Base-by-base conservation (phyloP, 495 filamentous ascomycete genomes). In the Penicillium dipodomyicola region DNA sequence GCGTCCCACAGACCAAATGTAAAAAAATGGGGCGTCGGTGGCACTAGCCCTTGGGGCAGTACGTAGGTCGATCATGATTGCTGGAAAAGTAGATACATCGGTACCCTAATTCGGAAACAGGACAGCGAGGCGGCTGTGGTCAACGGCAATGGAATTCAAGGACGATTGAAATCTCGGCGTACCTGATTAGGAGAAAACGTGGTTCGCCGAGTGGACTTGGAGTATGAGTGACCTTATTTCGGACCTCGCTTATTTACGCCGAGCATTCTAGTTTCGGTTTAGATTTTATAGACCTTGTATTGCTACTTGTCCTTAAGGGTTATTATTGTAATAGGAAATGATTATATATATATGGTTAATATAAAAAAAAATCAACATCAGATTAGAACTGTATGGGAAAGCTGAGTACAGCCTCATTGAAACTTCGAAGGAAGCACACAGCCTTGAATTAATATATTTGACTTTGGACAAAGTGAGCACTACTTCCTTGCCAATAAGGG, bases 221-320 rank as follows among this genome's bases (percentile, higher is more conserved):
- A 39, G 35, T 39, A 17, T 14, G 44, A 56, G 30, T 40, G 42
- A 14, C 30, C 22, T 53, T 54, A 44, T 49, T 57, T 54, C 59
- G 62, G 64, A 59, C 48, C 59, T 65, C 59, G 59, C 62, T 57
- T 60, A 65, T 40, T 41, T 30, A 42, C 48, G 58, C 61, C 58
- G 57, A 59, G 27, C 25, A 39, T 50, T 50, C 45, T 50, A 40
- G 45, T 47, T 48, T 54, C 22, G 23, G 17, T 30, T 27, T 15
- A 23, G 25, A 43, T 23, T 40, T 29, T 40, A 51, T 37, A 15
- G 47, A 30, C 12, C 40, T 30, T 14, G 6, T 4, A 50, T 37
- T 39, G 49, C 22, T 3, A 22, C 9, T 52, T 52, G 35, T 29
- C 23, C 19, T 23, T 15, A 30, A 10, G 29, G 10, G 11, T 30